Evolutionary conservation across 495 filamentous ascomycete genomes (phyloP).

Genomic region (Penicillium alfredii): DNA sequence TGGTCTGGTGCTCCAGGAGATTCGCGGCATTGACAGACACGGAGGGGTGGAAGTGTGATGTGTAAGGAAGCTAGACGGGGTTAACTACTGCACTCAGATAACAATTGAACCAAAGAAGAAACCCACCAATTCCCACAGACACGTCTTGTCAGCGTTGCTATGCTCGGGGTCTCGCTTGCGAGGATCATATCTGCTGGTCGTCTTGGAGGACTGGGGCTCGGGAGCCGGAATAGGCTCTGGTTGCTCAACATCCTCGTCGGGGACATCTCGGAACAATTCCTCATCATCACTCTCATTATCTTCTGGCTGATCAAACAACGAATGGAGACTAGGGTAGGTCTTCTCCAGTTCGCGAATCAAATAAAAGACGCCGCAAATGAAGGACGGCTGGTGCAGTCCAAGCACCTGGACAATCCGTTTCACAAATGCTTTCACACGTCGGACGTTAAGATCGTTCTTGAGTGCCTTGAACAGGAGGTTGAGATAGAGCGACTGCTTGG

Average conservation of each 20-base stretch:
- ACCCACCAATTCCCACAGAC: constrained; percentile 89
- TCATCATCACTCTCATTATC: constrained; percentile 60
- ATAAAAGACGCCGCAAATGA: constrained; percentile 84
- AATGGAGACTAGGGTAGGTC: constrained; percentile 66
- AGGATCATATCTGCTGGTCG: constrained; percentile 60
- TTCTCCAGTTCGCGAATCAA: constrained; percentile 74
- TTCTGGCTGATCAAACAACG: constrained; percentile 68
- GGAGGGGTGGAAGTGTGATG: constrained; percentile 86
- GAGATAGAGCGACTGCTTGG: constrained; percentile 91
- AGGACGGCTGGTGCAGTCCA: constrained; percentile 81
- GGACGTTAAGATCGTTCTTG: constrained; percentile 78
- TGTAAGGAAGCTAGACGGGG: constrained; percentile 53
- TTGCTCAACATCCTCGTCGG: constrained; percentile 46
- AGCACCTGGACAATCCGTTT: constrained; percentile 88
- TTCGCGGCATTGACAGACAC: constrained; percentile 78
- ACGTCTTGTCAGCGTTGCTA: constrained; percentile 82
- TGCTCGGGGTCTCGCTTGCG: constrained; percentile 87
- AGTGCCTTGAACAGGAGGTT: constrained; percentile 84
- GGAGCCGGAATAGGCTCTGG: constrained; percentile 16
- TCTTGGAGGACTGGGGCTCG: constrained; percentile 23
- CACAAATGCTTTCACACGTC: constrained; percentile 89
- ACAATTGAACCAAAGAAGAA: background rate
- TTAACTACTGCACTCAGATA: constrained; percentile 5
- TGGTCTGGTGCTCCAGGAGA: constrained; percentile 58
- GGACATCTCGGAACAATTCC: constrained; percentile 66